Conservation (phyloP, 441 rosid species). For the Melastoma candidum region DNA sequence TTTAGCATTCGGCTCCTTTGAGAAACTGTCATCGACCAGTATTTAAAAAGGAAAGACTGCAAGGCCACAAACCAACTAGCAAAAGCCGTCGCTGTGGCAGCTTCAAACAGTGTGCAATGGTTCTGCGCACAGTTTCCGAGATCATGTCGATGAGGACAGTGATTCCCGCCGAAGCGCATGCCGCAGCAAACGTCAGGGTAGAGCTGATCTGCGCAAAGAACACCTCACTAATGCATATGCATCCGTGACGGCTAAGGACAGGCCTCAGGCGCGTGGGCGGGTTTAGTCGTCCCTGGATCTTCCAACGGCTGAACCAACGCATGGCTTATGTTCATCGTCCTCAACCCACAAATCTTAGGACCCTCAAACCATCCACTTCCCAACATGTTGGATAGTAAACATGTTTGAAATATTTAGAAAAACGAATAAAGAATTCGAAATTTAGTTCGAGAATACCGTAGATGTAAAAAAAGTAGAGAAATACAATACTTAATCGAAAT, state of each 20-base stretch:
- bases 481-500: too few species aligned
- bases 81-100: slow-evolving; percentile 73
- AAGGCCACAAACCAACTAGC: slow-evolving; percentile 59
- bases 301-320: slow-evolving; percentile 67
- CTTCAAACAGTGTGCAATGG: slow-evolving; percentile 61
- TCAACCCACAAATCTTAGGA: too few species aligned
- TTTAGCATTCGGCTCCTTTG: too few species aligned
- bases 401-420: too few species aligned
- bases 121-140: slow-evolving; percentile 39
- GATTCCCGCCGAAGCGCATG: slow-evolving; percentile 79
- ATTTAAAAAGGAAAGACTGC: slow-evolving; percentile 61
- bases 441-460: too few species aligned
- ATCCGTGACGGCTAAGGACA: slow-evolving; percentile 44
- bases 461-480: too few species aligned
- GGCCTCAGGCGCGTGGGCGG: slow-evolving; percentile 45
- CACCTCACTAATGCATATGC: slow-evolving; percentile 65
- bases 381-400: too few species aligned
- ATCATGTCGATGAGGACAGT: slow-evolving; percentile 78
- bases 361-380: too few species aligned
- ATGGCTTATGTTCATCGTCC: slow-evolving; percentile 59
- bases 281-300: slow-evolving; percentile 43
- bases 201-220: slow-evolving; percentile 69
- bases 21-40: slow-evolving; percentile 44
- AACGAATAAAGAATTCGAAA: too few species aligned
- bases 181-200: slow-evolving; percentile 65